Base-by-base conservation (phyloP, 2,329 filamentous ascomycete species). In the Hypoxylon sp. region DNA sequence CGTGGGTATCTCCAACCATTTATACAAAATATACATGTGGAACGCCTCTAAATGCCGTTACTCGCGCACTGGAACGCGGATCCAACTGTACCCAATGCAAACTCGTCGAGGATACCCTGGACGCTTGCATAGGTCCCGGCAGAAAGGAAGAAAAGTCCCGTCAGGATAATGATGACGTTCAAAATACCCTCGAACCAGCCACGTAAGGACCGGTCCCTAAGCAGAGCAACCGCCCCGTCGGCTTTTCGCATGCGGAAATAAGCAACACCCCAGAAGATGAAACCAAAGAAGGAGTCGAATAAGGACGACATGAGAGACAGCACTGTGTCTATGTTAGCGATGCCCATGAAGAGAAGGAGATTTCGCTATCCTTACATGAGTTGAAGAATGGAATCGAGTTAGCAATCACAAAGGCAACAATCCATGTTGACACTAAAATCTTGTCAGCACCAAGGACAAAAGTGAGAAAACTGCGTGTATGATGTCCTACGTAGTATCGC, bases 341-440 rank as follows among this genome's bases (percentile, higher is more conserved):
- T 10, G 26, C 11, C 17, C 1, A 4, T 10, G 6, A 83, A 35
- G 26, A 74, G 63, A 83, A 9, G 6, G 10, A 24, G 4, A 10
- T 8, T 20, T 5, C 10, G 6, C 15, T 37, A 24, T 15, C 73
- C 82, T 76, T 67, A 85, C 82, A 78, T 59, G 92, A 92, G 7
- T 87, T 89, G 78, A 97, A 97, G 82, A 97, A 97, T 0, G 92
- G 92, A 69, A 97, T 97, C 41, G 96, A 88, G 73, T 97, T 90
- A 1, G 93, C 90, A 67, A 97, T 94, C 71, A 97, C 86, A 74
- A 96, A 97, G 5, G 92, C 92, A n/a, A 89, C 66, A n/a, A 94
- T 75, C 93, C 93, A 97, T 3, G 88, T 90, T 1, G 73, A 73
- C 17, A 85, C 86, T 80, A 48, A 1, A 27, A 3, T 13, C 2